These are phyloP conservation scores for Acanthamoeba culbertsoni DNA, from an alignment of 208 protist species.

Conservation along the genomic window DNA sequence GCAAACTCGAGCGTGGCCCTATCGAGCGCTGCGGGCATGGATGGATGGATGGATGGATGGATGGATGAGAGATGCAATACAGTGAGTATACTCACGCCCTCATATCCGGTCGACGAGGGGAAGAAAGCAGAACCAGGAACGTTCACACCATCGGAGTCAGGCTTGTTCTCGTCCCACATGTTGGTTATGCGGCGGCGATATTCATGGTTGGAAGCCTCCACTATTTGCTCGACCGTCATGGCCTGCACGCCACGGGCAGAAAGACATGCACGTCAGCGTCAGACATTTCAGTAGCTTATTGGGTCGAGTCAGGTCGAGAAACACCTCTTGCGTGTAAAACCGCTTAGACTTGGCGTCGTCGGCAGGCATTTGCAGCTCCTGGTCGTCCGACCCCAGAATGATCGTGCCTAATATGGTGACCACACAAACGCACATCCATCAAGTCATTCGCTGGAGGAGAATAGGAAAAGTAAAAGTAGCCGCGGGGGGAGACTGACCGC, in stretches of 20 bases:
- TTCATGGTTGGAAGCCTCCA: conserved; percentile 39
- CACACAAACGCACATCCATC: neutral
- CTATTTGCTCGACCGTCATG: neutral
- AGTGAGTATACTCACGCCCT: no score
- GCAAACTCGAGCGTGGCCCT: neutral
- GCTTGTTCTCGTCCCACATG: conserved; percentile 4
- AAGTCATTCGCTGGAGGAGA: neutral
- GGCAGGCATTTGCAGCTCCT: neutral
- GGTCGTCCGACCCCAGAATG: neutral
- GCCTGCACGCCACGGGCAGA: neutral
- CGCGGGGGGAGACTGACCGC: neutral
- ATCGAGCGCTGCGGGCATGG: neutral
- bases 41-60: neutral
- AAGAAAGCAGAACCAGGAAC: neutral
- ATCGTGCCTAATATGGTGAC: neutral
- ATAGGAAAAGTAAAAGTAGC: neutral
- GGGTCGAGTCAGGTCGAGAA: neutral
- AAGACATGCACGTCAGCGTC: neutral
- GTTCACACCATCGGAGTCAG: neutral
- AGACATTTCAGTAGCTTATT: no score
- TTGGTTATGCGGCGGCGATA: neutral
- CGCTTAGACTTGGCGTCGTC: neutral
- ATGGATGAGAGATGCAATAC: neutral
- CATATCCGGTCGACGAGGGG: no score
- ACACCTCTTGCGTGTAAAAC: neutral